Percentiles rank a stretch among this genome's conserved stretches.
Evolutionary conservation across 1,284 basidiomycete species (phyloP).

Genomic region (Sporisorium iseilematis-ciliati): DNA sequence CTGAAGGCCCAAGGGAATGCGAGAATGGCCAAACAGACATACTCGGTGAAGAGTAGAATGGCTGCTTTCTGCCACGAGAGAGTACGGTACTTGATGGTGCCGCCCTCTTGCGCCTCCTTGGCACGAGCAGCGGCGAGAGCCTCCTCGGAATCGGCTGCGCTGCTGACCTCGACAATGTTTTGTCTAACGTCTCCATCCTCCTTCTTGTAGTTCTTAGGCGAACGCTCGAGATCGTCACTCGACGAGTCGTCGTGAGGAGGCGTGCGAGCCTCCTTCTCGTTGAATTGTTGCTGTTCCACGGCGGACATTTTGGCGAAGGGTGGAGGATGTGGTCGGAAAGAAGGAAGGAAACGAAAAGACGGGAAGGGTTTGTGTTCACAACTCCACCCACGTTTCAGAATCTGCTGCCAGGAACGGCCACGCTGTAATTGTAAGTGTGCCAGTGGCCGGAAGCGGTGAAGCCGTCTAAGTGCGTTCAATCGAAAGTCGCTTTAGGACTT

Average conservation of each 20-base stretch:
- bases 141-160: constrained; percentile 38
- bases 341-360: not conserved
- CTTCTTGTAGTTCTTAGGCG: constrained; percentile 22
- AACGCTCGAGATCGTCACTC: constrained; percentile 40
- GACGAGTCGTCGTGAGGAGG: constrained; percentile 25
- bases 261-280: constrained; percentile 28
- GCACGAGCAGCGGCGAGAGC: constrained; percentile 18
- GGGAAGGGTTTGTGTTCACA: not conserved
- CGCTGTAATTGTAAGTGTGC: too few species aligned
- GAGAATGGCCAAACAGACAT: constrained; percentile 65
- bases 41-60: constrained; percentile 59
- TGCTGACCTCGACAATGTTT: constrained; percentile 26
- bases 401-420: constrained; percentile 1
- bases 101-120: constrained; percentile 51
- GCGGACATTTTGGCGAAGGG: constrained; percentile 18
- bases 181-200: constrained; percentile 14
- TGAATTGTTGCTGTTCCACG: constrained; percentile 13
- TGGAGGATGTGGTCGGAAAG: constrained; percentile 1
- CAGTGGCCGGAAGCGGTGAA: too few species aligned
- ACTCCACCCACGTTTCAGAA: not conserved
- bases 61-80: constrained; percentile 62
- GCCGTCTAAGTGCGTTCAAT: too few species aligned
- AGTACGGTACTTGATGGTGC: constrained; percentile 53
- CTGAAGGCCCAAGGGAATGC: constrained; percentile 59
- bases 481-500: too few species aligned